A percentile compares a stretch with the other conserved stretches of the same genome.
phyloP scores from a whole-genome alignment of 1,284 basidiomycete genomes.

The Ganoderma meredithae region DNA sequence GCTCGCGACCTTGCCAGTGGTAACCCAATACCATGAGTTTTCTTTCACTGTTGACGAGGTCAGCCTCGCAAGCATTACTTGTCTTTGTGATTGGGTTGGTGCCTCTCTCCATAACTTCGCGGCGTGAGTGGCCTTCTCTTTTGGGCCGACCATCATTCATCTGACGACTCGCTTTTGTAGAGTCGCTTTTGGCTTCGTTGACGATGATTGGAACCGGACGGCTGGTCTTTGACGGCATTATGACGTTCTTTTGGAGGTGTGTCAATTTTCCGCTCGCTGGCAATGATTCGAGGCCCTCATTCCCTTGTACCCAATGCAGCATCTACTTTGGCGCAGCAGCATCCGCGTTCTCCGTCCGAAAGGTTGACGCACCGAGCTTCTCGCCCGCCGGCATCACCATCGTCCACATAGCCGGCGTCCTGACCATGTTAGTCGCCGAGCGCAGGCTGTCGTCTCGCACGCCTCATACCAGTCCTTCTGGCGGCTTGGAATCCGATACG shows the following conservation, averaged over 20 bases:
- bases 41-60: not conserved
- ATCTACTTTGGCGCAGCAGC: not conserved
- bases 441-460: not conserved
- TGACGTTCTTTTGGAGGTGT: not conserved
- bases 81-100: not conserved
- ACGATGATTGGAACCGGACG: not conserved
- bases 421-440: not conserved
- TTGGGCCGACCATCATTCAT: not conserved
- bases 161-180: not conserved
- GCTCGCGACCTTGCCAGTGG: no score
- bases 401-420: not conserved
- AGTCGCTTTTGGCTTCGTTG: not conserved
- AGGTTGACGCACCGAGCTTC: no score
- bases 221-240: not conserved
- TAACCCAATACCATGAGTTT: not conserved
- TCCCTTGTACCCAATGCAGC: not conserved
- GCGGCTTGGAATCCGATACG: not conserved
- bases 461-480: not conserved
- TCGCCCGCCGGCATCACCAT: not conserved
- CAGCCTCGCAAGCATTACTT: not conserved
- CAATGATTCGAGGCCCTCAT: not conserved
- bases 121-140: not conserved
- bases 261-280: not conserved
- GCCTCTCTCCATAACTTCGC: not conserved
- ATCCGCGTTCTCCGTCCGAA: no score